Evolutionary conservation across 2,329 filamentous ascomycete species (phyloP).

Genomic region (Rhinocladiella mackenziei): DNA sequence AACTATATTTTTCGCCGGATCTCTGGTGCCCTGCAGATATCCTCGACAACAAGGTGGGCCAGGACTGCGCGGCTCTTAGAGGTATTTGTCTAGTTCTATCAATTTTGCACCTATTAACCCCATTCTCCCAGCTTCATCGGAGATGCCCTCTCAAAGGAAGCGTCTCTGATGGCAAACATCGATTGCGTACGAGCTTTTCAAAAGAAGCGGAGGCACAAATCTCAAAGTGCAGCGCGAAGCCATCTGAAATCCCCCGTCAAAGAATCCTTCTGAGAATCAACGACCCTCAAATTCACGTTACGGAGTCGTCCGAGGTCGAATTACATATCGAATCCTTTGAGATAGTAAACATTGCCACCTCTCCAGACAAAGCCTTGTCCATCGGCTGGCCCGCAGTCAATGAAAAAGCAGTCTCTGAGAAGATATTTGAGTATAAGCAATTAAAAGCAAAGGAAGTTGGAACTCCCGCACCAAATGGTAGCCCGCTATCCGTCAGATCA

Average conservation of each 20-base stretch:
- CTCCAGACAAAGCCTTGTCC: background rate
- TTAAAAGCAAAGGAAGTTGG: background rate
- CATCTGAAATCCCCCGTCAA: background rate
- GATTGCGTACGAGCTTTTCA: slow-evolving; percentile 8
- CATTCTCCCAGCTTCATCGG: background rate
- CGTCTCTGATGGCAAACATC: slow-evolving; percentile 14
- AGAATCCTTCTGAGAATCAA: slow-evolving; percentile 4
- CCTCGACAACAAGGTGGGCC: background rate
- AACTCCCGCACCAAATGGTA: background rate
- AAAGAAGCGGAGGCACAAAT: background rate
- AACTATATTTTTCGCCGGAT: too few relatives aligned
- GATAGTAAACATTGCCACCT: background rate
- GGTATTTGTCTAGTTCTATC: slow-evolving; percentile 1
- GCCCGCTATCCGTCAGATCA: slow-evolving; percentile 13
- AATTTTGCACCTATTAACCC: background rate
- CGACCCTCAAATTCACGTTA: slow-evolving; percentile 5
- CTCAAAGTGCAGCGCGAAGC: background rate
- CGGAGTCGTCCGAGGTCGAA: slow-evolving; percentile 3
- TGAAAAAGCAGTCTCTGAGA: slow-evolving; percentile 3
- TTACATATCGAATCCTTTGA: slow-evolving; percentile 1
- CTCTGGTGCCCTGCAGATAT: background rate
- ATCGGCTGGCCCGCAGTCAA: slow-evolving; percentile 2
- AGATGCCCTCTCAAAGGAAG: background rate
- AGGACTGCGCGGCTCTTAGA: background rate
- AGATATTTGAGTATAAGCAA: background rate